These are phyloP conservation scores for Lyophyllum decastes DNA, from an alignment of 768 basidiomycete genomes.

Conservation along the genomic window DNA sequence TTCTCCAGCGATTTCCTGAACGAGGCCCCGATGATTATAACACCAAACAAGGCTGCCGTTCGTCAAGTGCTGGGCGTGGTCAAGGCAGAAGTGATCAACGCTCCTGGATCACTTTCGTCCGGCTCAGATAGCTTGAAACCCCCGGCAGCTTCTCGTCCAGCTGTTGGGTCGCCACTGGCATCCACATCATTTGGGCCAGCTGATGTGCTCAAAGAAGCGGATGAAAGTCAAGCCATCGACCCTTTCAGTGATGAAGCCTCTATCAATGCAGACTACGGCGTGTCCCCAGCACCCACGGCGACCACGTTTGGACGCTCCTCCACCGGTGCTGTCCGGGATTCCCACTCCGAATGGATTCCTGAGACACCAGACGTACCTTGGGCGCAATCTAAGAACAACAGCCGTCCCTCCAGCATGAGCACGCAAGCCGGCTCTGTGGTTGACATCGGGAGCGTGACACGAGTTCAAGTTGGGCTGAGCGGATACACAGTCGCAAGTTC, in stretches of 20 bases:
- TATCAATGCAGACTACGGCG: conserved; percentile 30
- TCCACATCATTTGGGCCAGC: conserved; percentile 70
- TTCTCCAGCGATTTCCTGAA: conserved; percentile 78
- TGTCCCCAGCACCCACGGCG: conserved; percentile 41
- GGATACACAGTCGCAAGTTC: conserved; percentile 19
- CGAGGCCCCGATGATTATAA: conserved; percentile 82
- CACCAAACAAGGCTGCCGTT: conserved; percentile 61
- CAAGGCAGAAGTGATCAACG: conserved; percentile 77
- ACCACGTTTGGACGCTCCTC: conserved; percentile 39
- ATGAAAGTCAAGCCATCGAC: conserved; percentile 54
- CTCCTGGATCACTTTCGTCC: conserved; percentile 44
- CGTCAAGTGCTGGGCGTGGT: conserved; percentile 76
- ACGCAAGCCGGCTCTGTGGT: conserved; percentile 61
- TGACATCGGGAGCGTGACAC: conserved; percentile 66
- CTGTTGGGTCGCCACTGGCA: conserved; percentile 67
- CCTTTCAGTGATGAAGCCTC: conserved; percentile 68
- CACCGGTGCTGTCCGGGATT: conserved; percentile 25
- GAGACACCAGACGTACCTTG: conserved; percentile 43
- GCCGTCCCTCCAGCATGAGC: conserved; percentile 61
- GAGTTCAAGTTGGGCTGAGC: conserved; percentile 62
- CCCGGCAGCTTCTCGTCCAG: conserved; percentile 42
- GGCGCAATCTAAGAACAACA: conserved; percentile 37
- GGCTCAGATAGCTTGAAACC: conserved; percentile 42
- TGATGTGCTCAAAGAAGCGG: conserved; percentile 59
- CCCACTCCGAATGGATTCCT: conserved; percentile 37